Percentiles rank a stretch among this genome's conserved stretches.
Conservation (phyloP, 257 asterid genomes). For the Nicotiana benthamiana region DNA sequence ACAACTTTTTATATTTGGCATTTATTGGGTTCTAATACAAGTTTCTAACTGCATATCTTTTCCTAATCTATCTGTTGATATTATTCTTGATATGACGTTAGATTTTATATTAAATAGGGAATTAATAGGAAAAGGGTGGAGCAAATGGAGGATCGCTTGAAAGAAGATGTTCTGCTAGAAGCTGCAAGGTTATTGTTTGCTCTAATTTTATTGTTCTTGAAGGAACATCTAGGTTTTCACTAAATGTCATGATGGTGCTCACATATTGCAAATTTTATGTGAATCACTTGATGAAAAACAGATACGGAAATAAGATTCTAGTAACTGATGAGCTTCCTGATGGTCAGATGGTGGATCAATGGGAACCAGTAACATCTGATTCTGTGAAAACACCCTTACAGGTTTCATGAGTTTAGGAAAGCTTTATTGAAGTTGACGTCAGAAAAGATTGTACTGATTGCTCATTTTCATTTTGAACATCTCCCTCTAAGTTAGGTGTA, state of each 20-base stretch:
- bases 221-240: background rate
- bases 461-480: slow-evolving; percentile 12
- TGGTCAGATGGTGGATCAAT: slow-evolving; percentile 99
- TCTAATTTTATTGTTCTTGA: background rate
- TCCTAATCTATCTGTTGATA: slow-evolving; percentile 7
- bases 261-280: slow-evolving; percentile 9
- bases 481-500: slow-evolving; percentile 62
- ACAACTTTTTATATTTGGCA: background rate
- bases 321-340: slow-evolving; percentile 98
- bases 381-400: slow-evolving; percentile 89
- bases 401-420: slow-evolving; percentile 29
- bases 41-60: background rate
- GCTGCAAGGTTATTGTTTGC: slow-evolving; percentile 56
- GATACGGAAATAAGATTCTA: slow-evolving; percentile 94
- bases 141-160: slow-evolving; percentile 97
- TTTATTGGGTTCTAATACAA: background rate
- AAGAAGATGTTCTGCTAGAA: slow-evolving; percentile 81
- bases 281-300: slow-evolving; percentile 32
- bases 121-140: slow-evolving; percentile 94
- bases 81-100: slow-evolving; percentile 27
- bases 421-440: background rate
- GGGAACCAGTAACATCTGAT: slow-evolving; percentile 86
- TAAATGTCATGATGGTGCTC: background rate
- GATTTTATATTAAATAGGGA: slow-evolving; percentile 74
- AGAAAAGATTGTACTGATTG: background rate